Evolutionary conservation across 345 rosid genomes (phyloP), one percentile per base, ranked within the genome.

Genomic region (Eucalyptus curtisii): DNA sequence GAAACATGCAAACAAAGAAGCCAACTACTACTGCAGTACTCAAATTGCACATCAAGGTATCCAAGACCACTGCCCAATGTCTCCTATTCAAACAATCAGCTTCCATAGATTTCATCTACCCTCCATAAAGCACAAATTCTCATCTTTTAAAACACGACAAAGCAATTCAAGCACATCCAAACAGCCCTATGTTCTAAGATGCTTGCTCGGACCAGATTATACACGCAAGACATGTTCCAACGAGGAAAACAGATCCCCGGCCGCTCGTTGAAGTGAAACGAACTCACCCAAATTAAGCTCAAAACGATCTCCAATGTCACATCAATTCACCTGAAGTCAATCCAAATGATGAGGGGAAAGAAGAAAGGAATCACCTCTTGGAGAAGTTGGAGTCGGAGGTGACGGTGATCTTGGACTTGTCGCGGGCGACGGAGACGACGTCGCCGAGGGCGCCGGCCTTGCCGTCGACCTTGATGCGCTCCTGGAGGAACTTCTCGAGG

Each of bases 391-490:
- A 87, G 87, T 91, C 92, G 55, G 93, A 90, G 87, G 91, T 90
- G 86, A 93, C 92, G 86, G 89, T 90, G 87, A 92, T 91, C 88
- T 93, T 93, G 47, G 89, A 87, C 90, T 93, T 93, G n/a, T 93
- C 94, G 22, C 93, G 92, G 64, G 90, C 57, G 89, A 93, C 91
- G 42, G 92, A 33, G 79, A 93, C 86, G 87, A 89, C 87, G 55
- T 92, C 94, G 37, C 93, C 94, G 86, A 92, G 92, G 68, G 92
- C 92, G 4, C 94, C 94, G 57, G 94, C 92, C 86, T 92, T 93
- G 88, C 93, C 94, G 76, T 92, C 94, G 76, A 93, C 93, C 92
- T 93, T 93, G 92, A 93, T 93, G 50, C 94, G 89, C 88, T 93
- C 94, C 91, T 93, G 94, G 87, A 93, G 93, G 90, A 93, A 93